phyloP scores from a whole-genome alignment of 148 eudicot genomes.

The Nepenthes gracilis region DNA sequence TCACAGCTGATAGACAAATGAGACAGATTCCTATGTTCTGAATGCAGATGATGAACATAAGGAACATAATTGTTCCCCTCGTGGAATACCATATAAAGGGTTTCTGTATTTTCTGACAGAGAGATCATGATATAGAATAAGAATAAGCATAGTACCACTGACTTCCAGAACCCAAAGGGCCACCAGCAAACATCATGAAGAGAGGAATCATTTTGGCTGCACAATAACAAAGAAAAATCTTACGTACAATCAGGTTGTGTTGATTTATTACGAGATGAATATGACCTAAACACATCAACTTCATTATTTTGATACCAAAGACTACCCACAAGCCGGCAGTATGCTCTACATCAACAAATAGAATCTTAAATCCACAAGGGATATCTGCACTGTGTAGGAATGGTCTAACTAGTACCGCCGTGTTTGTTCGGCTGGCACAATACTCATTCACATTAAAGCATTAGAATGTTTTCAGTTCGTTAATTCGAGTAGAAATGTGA shows the following conservation, averaged over 20 bases:
- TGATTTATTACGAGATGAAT: too few relatives aligned
- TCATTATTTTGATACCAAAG: too few relatives aligned
- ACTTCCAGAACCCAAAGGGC: slow-evolving; percentile 93
- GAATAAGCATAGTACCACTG: slow-evolving; percentile 61
- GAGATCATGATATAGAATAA: neutral
- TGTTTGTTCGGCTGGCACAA: too few relatives aligned
- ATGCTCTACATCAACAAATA: too few relatives aligned
- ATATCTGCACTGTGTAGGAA: too few relatives aligned
- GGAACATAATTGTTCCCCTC: neutral
- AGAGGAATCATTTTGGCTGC: slow-evolving; percentile 98
- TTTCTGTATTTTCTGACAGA: neutral
- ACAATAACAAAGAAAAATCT: slow-evolving; percentile 7
- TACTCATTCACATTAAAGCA: too few relatives aligned
- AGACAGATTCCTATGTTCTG: neutral
- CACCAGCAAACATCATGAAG: slow-evolving; percentile 99
- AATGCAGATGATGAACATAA: neutral
- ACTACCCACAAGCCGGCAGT: too few relatives aligned
- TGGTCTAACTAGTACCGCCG: too few relatives aligned
- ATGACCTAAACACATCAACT: too few relatives aligned
- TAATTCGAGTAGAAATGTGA: too few relatives aligned
- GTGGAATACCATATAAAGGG: neutral
- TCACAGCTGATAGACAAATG: neutral
- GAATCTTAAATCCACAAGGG: too few relatives aligned
- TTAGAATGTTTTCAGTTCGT: too few relatives aligned
- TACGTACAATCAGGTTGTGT: neutral